Evolutionary conservation across 768 basidiomycete species (phyloP), one percentile per base, ranked within the genome.

Genomic region (Macrolepiota dolichaula): DNA sequence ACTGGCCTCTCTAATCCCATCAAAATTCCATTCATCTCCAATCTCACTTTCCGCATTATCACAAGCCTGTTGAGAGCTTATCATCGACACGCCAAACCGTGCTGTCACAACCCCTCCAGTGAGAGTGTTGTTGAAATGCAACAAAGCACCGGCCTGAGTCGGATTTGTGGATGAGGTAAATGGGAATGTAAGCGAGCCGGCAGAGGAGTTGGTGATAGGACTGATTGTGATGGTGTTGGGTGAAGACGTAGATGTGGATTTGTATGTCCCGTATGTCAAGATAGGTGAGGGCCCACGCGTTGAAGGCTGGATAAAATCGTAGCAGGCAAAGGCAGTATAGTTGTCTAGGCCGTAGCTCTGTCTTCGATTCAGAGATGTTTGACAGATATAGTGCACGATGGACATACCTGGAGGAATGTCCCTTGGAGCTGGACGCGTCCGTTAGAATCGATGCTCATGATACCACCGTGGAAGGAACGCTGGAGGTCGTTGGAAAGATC

Each of bases 31-130:
- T 29, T 68, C 67, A 44, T 72, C 76, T n/a, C 57, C 47, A 10
- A 86, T 74, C 62, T 86, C 85, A 47, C 68, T 72, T 63, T 86
- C 82, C 0, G 84, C 85, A 64, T 86, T 86, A 15, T 72, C 65
- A 65, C 85, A 87, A 1, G 85, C 86, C 65, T 84, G 82, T 12
- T 76, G 77, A 7, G 77, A 60, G 44, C 78, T 81, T 17, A 76
- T 74, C 72, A 85, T 83, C 1, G 85, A 86, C 12, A 86, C 74
- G 19, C 85, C 85, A 44, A 86, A 85, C 6, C 85, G 79, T 35
- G 85, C 79, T 46, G 73, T 77, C 38, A 86, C 71, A 5, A 68
- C 67, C 24, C 57, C 35, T 38, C 36, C 52, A 29, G 52, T 54
- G n/a, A 36, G 36, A 15, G 67, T 67, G 2, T 73, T 63, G 27